Conservation (phyloP, 805 yeast genomes). For the Peterozyma toletana region DNA sequence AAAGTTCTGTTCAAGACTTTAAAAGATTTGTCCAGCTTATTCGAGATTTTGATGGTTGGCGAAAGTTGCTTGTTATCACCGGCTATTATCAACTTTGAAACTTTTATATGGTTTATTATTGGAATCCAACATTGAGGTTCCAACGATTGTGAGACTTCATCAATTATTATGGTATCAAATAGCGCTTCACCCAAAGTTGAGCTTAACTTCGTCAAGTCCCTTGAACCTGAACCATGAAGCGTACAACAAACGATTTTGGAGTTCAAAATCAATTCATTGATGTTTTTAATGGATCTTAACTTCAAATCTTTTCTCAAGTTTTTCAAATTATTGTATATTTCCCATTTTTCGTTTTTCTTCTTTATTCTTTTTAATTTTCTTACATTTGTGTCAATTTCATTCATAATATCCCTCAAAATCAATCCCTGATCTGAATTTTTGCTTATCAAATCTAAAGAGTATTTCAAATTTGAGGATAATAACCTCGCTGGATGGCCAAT, state of each 20-base stretch:
- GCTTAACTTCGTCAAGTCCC: constrained; percentile 49
- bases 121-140: constrained; percentile 99
- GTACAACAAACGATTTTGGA: constrained; percentile 76
- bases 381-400: constrained; percentile 62
- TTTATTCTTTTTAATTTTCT: constrained; percentile 52
- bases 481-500: constrained; percentile 94
- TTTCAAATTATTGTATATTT: constrained; percentile 63
- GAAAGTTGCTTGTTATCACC: constrained; percentile 93
- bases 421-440: constrained; percentile 51
- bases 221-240: constrained; percentile 79
- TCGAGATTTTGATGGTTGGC: constrained; percentile 70
- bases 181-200: constrained; percentile 20
- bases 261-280: constrained; percentile 46
- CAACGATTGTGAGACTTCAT: constrained; percentile 89
- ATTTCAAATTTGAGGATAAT: constrained; percentile 49
- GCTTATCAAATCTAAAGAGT: constrained; percentile 70
- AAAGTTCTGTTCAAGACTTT: constrained; percentile 54
- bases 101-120: constrained; percentile 48
- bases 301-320: constrained; percentile 64
- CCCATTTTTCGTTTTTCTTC: constrained; percentile 55
- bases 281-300: constrained; percentile 55
- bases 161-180: constrained; percentile 81
- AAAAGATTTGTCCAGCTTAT: constrained; percentile 29
- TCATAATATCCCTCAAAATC: constrained; percentile 58
- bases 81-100: constrained; percentile 65